phyloP scores from a whole-genome alignment of 768 basidiomycete species.

The Tylopilus intermedius region DNA sequence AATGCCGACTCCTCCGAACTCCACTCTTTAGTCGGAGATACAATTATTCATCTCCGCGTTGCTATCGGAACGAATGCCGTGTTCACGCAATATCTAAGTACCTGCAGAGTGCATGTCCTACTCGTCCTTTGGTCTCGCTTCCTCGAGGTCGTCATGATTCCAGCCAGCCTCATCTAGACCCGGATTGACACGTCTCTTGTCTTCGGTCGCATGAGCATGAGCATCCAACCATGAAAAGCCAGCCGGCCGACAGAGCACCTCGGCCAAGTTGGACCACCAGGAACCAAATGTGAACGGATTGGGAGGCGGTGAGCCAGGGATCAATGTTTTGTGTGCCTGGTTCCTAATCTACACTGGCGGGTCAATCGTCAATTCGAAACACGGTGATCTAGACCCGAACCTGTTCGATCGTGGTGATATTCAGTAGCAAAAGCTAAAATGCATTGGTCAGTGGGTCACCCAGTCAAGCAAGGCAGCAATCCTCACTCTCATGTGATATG shows the following conservation, averaged over 20 bases:
- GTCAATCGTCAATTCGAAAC: conserved; percentile 6
- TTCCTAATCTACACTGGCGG: conserved; percentile 63
- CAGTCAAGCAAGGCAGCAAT: background rate
- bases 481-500: conserved; percentile 83
- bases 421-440: conserved; percentile 68
- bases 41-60: conserved; percentile 20
- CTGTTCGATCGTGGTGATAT: conserved; percentile 96
- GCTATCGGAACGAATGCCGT: conserved; percentile 7
- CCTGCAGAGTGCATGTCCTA: conserved; percentile 2
- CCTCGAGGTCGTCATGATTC: conserved; percentile 24
- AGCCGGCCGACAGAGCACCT: conserved; percentile 74
- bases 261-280: conserved; percentile 68
- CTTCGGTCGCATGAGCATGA: conserved; percentile 58
- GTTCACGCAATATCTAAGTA: conserved; percentile 3
- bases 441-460: conserved; percentile 1
- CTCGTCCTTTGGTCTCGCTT: conserved; percentile 10
- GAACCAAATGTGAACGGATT: conserved; percentile 86
- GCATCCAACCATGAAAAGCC: conserved; percentile 79
- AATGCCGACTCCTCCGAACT: conserved; percentile 27
- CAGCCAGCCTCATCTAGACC: conserved; percentile 39
- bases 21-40: conserved; percentile 22
- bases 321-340: conserved; percentile 70
- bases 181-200: conserved; percentile 72
- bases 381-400: conserved; percentile 37
- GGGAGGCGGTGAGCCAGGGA: conserved; percentile 59